Evolutionary conservation across 768 basidiomycete species (phyloP).

Genomic region (Plicaturopsis crispa): DNA sequence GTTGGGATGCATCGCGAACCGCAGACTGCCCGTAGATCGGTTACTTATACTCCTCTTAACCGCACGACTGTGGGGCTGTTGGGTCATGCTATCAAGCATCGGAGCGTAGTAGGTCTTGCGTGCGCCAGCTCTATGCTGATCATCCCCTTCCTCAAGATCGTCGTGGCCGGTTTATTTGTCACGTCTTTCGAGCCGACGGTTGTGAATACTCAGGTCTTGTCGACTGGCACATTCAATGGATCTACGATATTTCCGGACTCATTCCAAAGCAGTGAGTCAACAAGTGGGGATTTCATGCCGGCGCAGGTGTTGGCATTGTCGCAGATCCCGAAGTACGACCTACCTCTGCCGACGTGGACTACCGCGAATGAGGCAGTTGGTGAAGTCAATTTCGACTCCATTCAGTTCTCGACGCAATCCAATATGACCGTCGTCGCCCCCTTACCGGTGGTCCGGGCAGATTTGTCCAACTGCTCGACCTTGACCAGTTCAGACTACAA

Average conservation of each 20-base stretch:
- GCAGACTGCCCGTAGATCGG: conserved; percentile 3
- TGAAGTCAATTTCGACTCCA: not conserved
- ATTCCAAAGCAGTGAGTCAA: too few relatives aligned
- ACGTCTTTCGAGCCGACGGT: not conserved
- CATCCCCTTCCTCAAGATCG: conserved; percentile 7
- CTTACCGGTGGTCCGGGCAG: conserved; percentile 4
- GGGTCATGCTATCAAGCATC: conserved; percentile 2
- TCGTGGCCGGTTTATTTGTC: conserved; percentile 5
- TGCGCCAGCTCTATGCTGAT: conserved; percentile 3
- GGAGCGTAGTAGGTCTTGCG: conserved; percentile 1
- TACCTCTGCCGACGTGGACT: conserved; percentile 5
- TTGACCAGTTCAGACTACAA: too few relatives aligned
- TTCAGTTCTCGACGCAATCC: not conserved
- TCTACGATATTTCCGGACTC: too few relatives aligned
- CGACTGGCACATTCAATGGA: too few relatives aligned
- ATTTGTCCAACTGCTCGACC: conserved; percentile 3
- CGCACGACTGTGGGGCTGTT: conserved; percentile 1
- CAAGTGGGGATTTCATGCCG: too few relatives aligned
- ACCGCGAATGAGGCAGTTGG: conserved; percentile 1
- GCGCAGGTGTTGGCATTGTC: conserved; percentile 4
- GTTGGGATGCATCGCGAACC: conserved; percentile 2
- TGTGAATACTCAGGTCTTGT: not conserved
- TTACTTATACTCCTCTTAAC: conserved; percentile 1
- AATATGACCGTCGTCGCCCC: conserved; percentile 3
- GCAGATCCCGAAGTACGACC: conserved; percentile 3